Percentiles rank a stretch among this genome's conserved stretches.
Evolutionary conservation across 2,329 filamentous ascomycete species (phyloP).

Genomic region (Sphaerostilbella broomeana): DNA sequence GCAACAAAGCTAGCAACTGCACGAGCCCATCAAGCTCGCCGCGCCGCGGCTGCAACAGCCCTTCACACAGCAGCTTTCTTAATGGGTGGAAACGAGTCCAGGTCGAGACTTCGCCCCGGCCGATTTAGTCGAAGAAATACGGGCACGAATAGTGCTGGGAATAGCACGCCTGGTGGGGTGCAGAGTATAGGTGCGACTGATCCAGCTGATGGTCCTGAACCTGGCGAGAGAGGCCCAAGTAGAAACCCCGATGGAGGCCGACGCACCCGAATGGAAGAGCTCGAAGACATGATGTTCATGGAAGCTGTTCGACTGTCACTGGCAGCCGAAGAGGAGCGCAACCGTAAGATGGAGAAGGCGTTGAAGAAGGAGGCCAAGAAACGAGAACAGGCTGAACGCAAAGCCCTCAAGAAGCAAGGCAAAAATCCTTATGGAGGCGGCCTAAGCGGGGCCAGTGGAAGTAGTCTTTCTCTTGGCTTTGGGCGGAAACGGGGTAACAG

Average conservation of each 20-base stretch:
- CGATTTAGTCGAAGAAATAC: constrained; percentile 53
- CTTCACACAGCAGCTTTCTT: constrained; percentile 92
- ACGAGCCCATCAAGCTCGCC: constrained; percentile 73
- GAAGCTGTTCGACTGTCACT: constrained; percentile 88
- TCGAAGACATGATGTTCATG: constrained; percentile 98
- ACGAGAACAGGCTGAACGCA: constrained; percentile 76
- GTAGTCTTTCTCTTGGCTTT: constrained; percentile 56
- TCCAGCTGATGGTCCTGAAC: constrained; percentile 20
- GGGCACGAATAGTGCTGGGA: constrained; percentile 30
- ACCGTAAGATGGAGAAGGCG: constrained; percentile 59
- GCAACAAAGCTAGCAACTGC: constrained; percentile 80
- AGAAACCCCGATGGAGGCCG: constrained; percentile 23
- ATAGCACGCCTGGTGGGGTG: constrained; percentile 23
- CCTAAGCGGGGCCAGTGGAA: constrained; percentile 47
- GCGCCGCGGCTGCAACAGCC: constrained; percentile 88
- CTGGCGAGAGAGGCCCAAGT: constrained; percentile 18
- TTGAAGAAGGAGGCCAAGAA: constrained; percentile 72
- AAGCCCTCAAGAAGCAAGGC: constrained; percentile 59
- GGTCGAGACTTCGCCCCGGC: constrained; percentile 39
- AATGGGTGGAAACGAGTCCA: constrained; percentile 58
- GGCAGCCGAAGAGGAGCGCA: constrained; percentile 89
- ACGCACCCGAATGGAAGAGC: constrained; percentile 64
- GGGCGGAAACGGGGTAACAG: constrained; percentile 55
- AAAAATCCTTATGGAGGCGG: constrained; percentile 31
- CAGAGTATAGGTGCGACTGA: constrained; percentile 11